phyloP scores from a whole-genome alignment of 768 basidiomycete genomes.

The Termitomyces sp. region DNA sequence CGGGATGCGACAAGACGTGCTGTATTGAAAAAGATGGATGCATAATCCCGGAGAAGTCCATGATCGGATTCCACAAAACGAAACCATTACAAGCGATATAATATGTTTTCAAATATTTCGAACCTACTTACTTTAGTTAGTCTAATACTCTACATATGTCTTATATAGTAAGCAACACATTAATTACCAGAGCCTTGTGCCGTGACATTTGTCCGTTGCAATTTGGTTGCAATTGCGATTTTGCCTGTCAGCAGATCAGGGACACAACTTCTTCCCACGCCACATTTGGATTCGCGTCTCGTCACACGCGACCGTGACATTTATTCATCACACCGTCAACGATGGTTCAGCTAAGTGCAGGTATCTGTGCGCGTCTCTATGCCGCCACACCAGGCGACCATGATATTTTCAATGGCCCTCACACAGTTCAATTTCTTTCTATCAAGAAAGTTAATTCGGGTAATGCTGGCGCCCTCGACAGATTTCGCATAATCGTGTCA shows the following conservation, averaged over 20 bases:
- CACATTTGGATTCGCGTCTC: constrained; percentile 14
- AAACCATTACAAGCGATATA: neutral
- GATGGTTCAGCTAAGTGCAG: constrained; percentile 50
- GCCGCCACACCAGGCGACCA: constrained; percentile 40
- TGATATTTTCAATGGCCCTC: constrained; percentile 37
- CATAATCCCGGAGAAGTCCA: neutral
- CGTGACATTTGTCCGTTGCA: neutral
- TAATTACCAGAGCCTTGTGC: constrained; percentile 9
- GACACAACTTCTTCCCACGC: constrained; percentile 10
- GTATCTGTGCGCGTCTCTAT: constrained; percentile 51
- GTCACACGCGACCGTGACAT: constrained; percentile 14
- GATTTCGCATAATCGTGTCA: constrained; percentile 82
- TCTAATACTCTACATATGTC: constrained; percentile 4
- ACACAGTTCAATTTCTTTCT: constrained; percentile 76
- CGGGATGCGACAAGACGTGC: constrained; percentile 82
- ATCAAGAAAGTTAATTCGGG: constrained; percentile 67
- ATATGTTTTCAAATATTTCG: constrained; percentile 9
- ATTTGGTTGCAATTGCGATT: neutral
- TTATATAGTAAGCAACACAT: neutral
- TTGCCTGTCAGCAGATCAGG: neutral
- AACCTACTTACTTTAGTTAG: constrained; percentile 15
- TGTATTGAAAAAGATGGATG: constrained; percentile 37
- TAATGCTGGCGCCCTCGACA: constrained; percentile 37
- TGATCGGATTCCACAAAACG: neutral
- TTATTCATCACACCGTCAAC: neutral